These are phyloP conservation scores for Clarireedia paspali DNA, from an alignment of 2,329 filamentous ascomycete species.

Conservation along the genomic window DNA sequence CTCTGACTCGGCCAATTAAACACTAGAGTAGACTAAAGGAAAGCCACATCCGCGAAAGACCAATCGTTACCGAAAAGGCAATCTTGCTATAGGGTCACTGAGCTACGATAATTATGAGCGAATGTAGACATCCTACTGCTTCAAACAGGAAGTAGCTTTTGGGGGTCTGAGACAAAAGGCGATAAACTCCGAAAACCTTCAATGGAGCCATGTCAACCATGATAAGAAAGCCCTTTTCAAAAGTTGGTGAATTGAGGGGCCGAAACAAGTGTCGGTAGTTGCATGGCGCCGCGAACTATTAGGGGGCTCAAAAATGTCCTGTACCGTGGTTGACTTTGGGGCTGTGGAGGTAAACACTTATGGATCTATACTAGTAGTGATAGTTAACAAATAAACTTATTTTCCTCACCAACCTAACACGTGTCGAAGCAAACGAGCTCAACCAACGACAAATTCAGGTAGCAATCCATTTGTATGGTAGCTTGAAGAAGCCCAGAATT, in stretches of 20 bases:
- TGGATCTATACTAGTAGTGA: background rate
- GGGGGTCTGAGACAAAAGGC: slow-evolving; percentile 10
- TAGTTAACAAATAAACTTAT: background rate
- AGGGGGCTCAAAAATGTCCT: background rate
- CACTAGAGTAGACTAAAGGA: background rate
- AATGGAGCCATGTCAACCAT: slow-evolving; percentile 3
- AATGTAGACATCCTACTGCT: background rate
- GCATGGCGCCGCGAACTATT: background rate
- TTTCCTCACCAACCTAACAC: background rate
- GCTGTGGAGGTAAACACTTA: background rate
- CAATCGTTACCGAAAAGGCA: too few species aligned
- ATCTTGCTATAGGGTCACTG: too few species aligned
- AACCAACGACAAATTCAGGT: background rate
- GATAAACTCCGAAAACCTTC: slow-evolving; percentile 4
- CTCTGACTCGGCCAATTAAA: slow-evolving; percentile 5
- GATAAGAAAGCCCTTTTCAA: slow-evolving; percentile 7
- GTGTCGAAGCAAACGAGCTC: background rate
- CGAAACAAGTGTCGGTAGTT: background rate
- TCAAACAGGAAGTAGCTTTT: background rate
- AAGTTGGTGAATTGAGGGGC: background rate
- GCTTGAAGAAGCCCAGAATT: background rate
- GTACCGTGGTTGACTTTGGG: background rate
- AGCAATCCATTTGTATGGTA: background rate
- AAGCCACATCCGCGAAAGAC: background rate
- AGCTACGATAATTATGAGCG: background rate